Percentiles rank a stretch among this genome's conserved stretches.
Evolutionary conservation across 345 rosid species (phyloP).

Genomic region (Pugionium dolabratum): DNA sequence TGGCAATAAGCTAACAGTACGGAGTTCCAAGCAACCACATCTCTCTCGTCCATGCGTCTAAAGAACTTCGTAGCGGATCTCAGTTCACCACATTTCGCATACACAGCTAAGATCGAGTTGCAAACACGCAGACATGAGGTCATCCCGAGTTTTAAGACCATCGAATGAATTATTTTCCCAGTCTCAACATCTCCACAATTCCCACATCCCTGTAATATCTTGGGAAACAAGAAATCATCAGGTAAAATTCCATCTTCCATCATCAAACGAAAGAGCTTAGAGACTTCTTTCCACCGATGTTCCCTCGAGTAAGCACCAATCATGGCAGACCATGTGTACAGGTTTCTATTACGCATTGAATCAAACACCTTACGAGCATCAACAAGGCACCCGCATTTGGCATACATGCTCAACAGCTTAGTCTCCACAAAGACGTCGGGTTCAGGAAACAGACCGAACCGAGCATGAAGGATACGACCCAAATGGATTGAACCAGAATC

Average conservation of each 20-base stretch:
- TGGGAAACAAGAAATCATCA: slow-evolving; percentile 75
- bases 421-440: slow-evolving; percentile 57
- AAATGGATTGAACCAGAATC: slow-evolving; percentile 55
- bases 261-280: slow-evolving; percentile 66
- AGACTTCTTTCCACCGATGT: slow-evolving; percentile 65
- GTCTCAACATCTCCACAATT: slow-evolving; percentile 56
- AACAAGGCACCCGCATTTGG: slow-evolving; percentile 63
- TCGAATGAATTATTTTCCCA: slow-evolving; percentile 59
- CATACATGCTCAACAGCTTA: slow-evolving; percentile 72
- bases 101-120: slow-evolving; percentile 71
- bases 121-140: slow-evolving; percentile 45
- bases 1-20: slow-evolving; percentile 71
- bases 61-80: slow-evolving; percentile 59
- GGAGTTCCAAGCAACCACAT: slow-evolving; percentile 74
- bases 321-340: slow-evolving; percentile 89
- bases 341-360: slow-evolving; percentile 59
- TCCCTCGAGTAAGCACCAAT: slow-evolving; percentile 76
- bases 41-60: slow-evolving; percentile 55
- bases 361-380: slow-evolving; percentile 75
- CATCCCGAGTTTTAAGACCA: slow-evolving; percentile 62
- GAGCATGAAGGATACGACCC: slow-evolving; percentile 64
- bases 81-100: slow-evolving; percentile 76
- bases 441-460: slow-evolving; percentile 44
- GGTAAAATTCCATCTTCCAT: slow-evolving; percentile 64
- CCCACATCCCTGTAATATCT: slow-evolving; percentile 81